Percentiles rank a stretch among this genome's conserved stretches.
These are phyloP conservation scores for Musa balbisiana DNA, from an alignment of 202 grass and related monocot genomes.

Conservation along the genomic window DNA sequence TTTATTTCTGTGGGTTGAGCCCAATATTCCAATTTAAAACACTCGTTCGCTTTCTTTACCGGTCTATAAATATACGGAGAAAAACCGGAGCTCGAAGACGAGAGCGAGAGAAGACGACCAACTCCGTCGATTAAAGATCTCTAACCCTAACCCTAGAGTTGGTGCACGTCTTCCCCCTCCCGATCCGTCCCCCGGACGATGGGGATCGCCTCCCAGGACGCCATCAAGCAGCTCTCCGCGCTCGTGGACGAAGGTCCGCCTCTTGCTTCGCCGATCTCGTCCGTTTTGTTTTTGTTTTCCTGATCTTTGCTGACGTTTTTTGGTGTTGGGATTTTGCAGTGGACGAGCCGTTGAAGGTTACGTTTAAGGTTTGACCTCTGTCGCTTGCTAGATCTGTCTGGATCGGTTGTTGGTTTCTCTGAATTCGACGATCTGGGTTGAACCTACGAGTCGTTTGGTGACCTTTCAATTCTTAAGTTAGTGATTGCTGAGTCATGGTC, in stretches of 20 bases:
- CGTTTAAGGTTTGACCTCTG: slow-evolving; percentile 42
- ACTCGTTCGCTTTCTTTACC: too few relatives aligned
- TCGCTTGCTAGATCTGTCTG: slow-evolving; percentile 1
- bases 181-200: slow-evolving; percentile 18
- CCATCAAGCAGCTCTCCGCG: slow-evolving; percentile 40
- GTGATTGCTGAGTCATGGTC: neutral
- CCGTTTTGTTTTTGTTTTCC: neutral
- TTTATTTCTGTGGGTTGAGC: too few relatives aligned
- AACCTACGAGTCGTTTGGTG: neutral
- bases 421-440: too few relatives aligned
- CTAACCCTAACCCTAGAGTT: too few relatives aligned
- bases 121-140: too few relatives aligned
- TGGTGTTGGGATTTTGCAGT: slow-evolving; percentile 28
- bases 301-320: neutral
- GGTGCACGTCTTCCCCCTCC: too few relatives aligned
- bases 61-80: too few relatives aligned
- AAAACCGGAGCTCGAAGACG: too few relatives aligned
- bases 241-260: slow-evolving; percentile 40
- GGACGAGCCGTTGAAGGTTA: slow-evolving; percentile 44
- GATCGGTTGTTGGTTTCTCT: neutral
- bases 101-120: too few relatives aligned
- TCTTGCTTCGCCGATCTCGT: too few relatives aligned
- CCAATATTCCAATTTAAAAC: too few relatives aligned
- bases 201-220: slow-evolving; percentile 40
- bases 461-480: neutral